These are phyloP conservation scores for Diaporthe longicolla DNA, from an alignment of 2,329 filamentous ascomycete species.

Conservation along the genomic window DNA sequence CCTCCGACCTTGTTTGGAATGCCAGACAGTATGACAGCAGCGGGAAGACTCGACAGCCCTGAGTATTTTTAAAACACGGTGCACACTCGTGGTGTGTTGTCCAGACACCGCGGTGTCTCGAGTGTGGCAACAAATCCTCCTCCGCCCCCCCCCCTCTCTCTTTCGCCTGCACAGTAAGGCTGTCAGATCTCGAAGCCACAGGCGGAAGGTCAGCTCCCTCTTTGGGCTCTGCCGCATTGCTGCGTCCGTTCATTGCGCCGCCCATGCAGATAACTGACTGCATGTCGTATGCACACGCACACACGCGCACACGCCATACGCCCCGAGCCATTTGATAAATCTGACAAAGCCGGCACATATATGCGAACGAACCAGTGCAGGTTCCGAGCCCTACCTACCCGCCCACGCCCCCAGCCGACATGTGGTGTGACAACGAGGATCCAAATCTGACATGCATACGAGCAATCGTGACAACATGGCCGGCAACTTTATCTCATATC, in stretches of 20 bases:
- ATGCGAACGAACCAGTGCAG: conserved; percentile 30
- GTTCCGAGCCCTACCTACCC: conserved; percentile 27
- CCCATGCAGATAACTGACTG: conserved; percentile 5
- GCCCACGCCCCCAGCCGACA: conserved; percentile 5
- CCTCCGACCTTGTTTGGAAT: background rate
- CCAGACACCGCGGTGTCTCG: conserved; percentile 5
- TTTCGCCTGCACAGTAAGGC: conserved; percentile 1
- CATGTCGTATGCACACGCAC: background rate
- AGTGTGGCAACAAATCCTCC: background rate
- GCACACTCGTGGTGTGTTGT: conserved; percentile 2
- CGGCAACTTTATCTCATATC: conserved; percentile 28
- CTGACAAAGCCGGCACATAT: conserved; percentile 25
- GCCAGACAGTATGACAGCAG: background rate
- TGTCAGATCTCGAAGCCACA: conserved; percentile 28
- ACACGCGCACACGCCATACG: background rate
- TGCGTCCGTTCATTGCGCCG: conserved; percentile 17
- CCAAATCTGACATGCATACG: conserved; percentile 38
- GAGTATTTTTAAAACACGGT: conserved; percentile 25
- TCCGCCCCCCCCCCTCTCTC: background rate
- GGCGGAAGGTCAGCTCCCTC: conserved; percentile 28
- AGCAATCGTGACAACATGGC: conserved; percentile 22
- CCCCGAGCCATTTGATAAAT: conserved; percentile 12
- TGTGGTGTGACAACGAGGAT: conserved; percentile 33
- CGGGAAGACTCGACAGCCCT: background rate
- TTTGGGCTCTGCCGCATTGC: conserved; percentile 10